Percentiles rank a stretch among this genome's conserved stretches.
Evolutionary conservation across 257 asterid genomes (phyloP).

Genomic region (Penstemon barbatus): DNA sequence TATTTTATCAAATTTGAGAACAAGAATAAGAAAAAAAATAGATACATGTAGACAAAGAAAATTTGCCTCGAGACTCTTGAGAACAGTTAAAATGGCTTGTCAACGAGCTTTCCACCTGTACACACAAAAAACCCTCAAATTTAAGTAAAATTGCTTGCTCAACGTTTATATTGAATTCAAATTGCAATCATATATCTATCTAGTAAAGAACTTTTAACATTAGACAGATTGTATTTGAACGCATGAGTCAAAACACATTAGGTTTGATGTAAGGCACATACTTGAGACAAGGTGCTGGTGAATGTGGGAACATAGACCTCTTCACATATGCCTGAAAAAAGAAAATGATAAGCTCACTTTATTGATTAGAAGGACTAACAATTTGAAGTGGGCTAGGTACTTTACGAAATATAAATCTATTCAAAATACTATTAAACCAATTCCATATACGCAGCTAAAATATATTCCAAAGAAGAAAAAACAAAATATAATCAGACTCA

Average conservation of each 20-base stretch:
- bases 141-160: neutral
- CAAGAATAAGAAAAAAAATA: slow-evolving; percentile 15
- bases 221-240: neutral
- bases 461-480: too few relatives aligned
- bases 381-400: neutral
- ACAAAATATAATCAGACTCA: too few relatives aligned
- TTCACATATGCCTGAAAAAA: slow-evolving; percentile 70
- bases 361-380: slow-evolving; percentile 2
- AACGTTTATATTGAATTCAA: neutral
- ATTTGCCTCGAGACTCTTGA: slow-evolving; percentile 71
- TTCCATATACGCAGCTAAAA: too few relatives aligned
- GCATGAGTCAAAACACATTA: neutral
- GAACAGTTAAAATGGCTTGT: slow-evolving; percentile 61
- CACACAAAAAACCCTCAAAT: slow-evolving; percentile 8
- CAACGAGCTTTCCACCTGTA: slow-evolving; percentile 97
- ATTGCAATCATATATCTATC: neutral
- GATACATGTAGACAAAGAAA: slow-evolving; percentile 87
- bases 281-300: slow-evolving; percentile 86
- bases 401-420: neutral
- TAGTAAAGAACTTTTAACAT: neutral
- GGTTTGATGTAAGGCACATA: slow-evolving; percentile 32
- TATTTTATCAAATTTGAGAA: neutral
- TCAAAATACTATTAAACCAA: too few relatives aligned
- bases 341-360: slow-evolving; percentile 12
- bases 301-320: slow-evolving; percentile 73